These are phyloP conservation scores for Aspergillus novoparasiticus DNA, from an alignment of 2,329 filamentous ascomycete genomes.

Conservation along the genomic window DNA sequence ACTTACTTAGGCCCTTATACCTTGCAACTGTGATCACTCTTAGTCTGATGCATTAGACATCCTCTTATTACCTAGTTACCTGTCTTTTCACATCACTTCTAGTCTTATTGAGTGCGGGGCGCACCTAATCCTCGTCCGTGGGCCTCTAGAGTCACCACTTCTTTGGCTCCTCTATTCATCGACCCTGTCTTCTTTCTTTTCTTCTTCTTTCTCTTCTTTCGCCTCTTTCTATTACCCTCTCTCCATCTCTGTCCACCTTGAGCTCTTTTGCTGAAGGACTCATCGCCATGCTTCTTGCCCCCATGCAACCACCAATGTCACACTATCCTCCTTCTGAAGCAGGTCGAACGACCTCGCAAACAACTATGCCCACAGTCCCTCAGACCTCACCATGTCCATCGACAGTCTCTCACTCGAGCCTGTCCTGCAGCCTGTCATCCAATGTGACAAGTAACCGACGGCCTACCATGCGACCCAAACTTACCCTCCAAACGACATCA, in stretches of 20 bases:
- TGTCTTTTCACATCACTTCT: not conserved
- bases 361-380: conserved; percentile 13
- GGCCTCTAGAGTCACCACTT: not conserved
- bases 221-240: not conserved
- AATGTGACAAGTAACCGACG: conserved; percentile 17
- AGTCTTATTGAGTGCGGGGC: conserved; percentile 8
- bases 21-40: conserved; percentile 8
- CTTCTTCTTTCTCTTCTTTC: not conserved
- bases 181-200: not conserved
- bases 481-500: conserved; percentile 61
- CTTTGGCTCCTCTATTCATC: conserved; percentile 1
- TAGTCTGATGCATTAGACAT: not conserved
- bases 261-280: conserved; percentile 11
- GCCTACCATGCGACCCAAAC: conserved; percentile 54
- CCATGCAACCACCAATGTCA: conserved; percentile 26
- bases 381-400: conserved; percentile 9
- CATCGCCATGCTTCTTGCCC: conserved; percentile 26
- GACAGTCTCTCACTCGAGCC: conserved; percentile 16
- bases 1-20: not conserved
- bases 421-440: conserved; percentile 21
- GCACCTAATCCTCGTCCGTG: not conserved
- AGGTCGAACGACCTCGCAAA: conserved; percentile 12
- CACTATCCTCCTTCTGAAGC: conserved; percentile 13
- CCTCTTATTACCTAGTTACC: not conserved
- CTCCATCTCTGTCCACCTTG: not conserved